Evolutionary conservation across 805 yeast genomes (phyloP), one percentile per base, ranked within the genome.

Genomic region (Wickerhamomyces bisporus): DNA sequence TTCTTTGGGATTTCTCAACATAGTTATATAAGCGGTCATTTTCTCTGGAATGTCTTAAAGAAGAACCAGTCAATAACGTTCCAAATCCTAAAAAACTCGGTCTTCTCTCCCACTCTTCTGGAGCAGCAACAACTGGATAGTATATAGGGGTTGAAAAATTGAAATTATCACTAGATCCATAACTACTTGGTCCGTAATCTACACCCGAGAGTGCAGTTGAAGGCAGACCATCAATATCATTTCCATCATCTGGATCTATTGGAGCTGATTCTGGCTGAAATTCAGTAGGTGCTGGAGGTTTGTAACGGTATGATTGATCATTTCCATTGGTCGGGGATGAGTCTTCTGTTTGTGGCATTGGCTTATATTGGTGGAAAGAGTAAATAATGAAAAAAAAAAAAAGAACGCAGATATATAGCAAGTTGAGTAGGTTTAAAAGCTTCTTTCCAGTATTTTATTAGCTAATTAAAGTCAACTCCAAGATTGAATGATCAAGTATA

Each of bases 1-100:
- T 3, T 30, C 47, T 46, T 2, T 44, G 31, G 2, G 46, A 31
- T 26, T 52, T 54, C 30, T 47, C 39, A 31, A 33, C 15, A 31
- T 49, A 49, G 30, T 44, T 43, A 8, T 47, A 35, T 28, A 48
- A 27, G 30, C 37, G 44, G 12, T 52, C 58, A 26, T 44, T 50
- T 34, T 49, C 50, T 24, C 42, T 46, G 12, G 46, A 25, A 34
- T 45, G 49, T 31, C 44, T 47, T 14, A 49, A 20, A 30, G 47
- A 47, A 2, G 45, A 18, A 14, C 54, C 52, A 6, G 42, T 39
- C 18, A 52, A 25, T 6, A 42, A 29, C 4, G 41, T 36, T 17
- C 47, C 44, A 31, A 51, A 43, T 6, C 47, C 50, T 4, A 47
- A 26, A 17, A 52, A 41, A 30, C 55, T 50, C 4, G 42, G 45